These are phyloP conservation scores for Mariannaea elegans DNA, from an alignment of 2,329 filamentous ascomycete genomes.

Conservation along the genomic window DNA sequence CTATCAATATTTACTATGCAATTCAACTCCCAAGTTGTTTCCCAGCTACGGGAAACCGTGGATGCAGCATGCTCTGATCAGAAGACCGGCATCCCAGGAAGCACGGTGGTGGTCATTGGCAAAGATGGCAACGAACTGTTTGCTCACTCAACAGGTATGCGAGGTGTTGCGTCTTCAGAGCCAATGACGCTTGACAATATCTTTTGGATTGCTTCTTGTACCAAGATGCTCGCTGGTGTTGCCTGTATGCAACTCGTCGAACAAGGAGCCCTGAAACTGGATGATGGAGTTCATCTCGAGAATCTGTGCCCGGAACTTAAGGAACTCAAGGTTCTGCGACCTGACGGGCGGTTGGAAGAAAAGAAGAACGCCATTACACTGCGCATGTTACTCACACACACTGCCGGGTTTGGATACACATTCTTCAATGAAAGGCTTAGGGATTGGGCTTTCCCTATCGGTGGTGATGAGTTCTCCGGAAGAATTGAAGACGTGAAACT, in stretches of 20 bases:
- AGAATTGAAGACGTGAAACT: slow-evolving; percentile 59
- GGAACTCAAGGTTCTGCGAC: slow-evolving; percentile 54
- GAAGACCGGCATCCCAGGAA: slow-evolving; percentile 53
- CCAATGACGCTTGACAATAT: slow-evolving; percentile 67
- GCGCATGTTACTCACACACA: slow-evolving; percentile 65
- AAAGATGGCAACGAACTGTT: slow-evolving; percentile 58
- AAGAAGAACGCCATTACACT: slow-evolving; percentile 63
- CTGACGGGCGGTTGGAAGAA: slow-evolving; percentile 48
- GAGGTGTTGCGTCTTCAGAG: slow-evolving; percentile 53
- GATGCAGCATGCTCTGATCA: slow-evolving; percentile 50
- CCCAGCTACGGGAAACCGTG: slow-evolving; percentile 40
- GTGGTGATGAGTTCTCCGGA: slow-evolving; percentile 66
- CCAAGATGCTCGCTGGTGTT: slow-evolving; percentile 63
- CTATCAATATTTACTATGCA: slow-evolving; percentile 25
- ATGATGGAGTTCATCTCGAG: slow-evolving; percentile 57
- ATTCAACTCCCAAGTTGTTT: slow-evolving; percentile 22
- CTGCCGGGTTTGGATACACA: slow-evolving; percentile 65
- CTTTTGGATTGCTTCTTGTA: slow-evolving; percentile 68
- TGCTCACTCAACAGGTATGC: slow-evolving; percentile 57
- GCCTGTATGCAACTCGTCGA: slow-evolving; percentile 68
- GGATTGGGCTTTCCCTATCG: slow-evolving; percentile 57
- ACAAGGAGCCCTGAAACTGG: slow-evolving; percentile 55
- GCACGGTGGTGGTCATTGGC: slow-evolving; percentile 56
- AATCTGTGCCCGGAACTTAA: slow-evolving; percentile 60
- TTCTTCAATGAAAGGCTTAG: slow-evolving; percentile 61